phyloP scores from a whole-genome alignment of 2,329 filamentous ascomycete genomes.

The Knufia petricola region DNA sequence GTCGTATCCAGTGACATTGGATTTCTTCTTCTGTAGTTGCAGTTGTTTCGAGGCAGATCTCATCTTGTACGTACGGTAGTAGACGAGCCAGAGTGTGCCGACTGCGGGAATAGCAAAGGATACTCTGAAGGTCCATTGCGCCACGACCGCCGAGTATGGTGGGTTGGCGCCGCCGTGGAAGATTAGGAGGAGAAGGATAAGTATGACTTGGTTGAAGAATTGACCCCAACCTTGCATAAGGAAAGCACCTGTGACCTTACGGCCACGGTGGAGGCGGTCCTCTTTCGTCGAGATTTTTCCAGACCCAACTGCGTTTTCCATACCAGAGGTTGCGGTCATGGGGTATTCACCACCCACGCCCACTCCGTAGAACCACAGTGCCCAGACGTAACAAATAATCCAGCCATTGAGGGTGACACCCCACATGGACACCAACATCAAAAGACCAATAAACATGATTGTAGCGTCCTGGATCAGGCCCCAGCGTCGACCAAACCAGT shows the following conservation, averaged over 20 bases:
- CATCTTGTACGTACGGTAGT: slow-evolving; percentile 96
- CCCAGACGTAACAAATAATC: slow-evolving; percentile 96
- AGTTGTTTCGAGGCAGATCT: slow-evolving; percentile 76
- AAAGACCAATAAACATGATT: slow-evolving; percentile 87
- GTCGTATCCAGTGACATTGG: slow-evolving; percentile 85
- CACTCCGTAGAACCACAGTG: slow-evolving; percentile 79
- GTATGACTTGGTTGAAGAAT: slow-evolving; percentile 81
- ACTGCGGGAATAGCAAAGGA: slow-evolving; percentile 86
- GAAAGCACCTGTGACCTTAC: slow-evolving; percentile 91
- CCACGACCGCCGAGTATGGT: slow-evolving; percentile 66
- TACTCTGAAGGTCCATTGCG: slow-evolving; percentile 84
- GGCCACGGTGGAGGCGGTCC: slow-evolving; percentile 87
- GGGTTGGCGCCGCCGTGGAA: slow-evolving; percentile 69
- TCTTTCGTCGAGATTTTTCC: slow-evolving; percentile 83
- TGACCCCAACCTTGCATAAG: slow-evolving; percentile 99
- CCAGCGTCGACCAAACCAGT: slow-evolving; percentile 80
- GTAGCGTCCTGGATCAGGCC: slow-evolving; percentile 89
- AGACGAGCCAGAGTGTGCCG: slow-evolving; percentile 87
- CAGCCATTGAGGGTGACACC: slow-evolving; percentile 78
- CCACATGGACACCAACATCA: slow-evolving; percentile 90
- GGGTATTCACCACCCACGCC: slow-evolving; percentile 56
- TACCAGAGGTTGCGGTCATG: slow-evolving; percentile 90
- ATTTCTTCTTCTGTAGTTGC: slow-evolving; percentile 70
- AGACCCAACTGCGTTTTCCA: slow-evolving; percentile 80
- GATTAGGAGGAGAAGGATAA: slow-evolving; percentile 77